Conservation (phyloP, 2,329 filamentous ascomycete genomes). For the Fusarium nygamai region DNA sequence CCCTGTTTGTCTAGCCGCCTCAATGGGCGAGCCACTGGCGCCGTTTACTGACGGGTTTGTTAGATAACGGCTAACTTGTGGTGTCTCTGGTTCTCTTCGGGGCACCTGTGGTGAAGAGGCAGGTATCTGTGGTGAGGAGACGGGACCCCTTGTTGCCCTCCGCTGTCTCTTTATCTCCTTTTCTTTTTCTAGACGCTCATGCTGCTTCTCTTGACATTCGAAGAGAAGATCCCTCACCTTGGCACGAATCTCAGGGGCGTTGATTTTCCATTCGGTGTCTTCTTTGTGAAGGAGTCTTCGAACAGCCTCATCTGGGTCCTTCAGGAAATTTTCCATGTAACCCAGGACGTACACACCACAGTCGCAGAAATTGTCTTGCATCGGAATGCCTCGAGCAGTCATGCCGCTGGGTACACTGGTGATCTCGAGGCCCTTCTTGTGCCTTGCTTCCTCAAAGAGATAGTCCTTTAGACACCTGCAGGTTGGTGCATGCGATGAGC, state of each 20-base stretch:
- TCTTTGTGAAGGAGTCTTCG: slow-evolving; percentile 72
- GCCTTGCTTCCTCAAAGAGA: slow-evolving; percentile 75
- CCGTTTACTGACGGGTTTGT: slow-evolving; percentile 14
- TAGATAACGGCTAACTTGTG: slow-evolving; percentile 1
- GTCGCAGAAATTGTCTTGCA: slow-evolving; percentile 86
- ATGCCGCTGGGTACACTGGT: slow-evolving; percentile 57
- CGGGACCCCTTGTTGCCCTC: slow-evolving; percentile 43
- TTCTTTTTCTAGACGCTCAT: slow-evolving; percentile 52
- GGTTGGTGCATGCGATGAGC: slow-evolving; percentile 69
- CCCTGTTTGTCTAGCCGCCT: slow-evolving; percentile 1
- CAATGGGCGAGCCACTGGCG: background rate
- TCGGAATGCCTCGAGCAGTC: slow-evolving; percentile 79
- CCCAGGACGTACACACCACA: slow-evolving; percentile 89
- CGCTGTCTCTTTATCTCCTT: slow-evolving; percentile 48
- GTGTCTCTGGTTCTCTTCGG: slow-evolving; percentile 15
- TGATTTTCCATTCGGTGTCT: slow-evolving; percentile 61
- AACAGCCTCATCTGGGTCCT: slow-evolving; percentile 76
- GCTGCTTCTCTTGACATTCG: slow-evolving; percentile 67
- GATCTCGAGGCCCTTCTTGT: slow-evolving; percentile 62
- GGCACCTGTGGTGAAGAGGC: slow-evolving; percentile 30
- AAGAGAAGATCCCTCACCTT: slow-evolving; percentile 75
- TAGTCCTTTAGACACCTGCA: slow-evolving; percentile 79
- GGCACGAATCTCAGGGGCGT: slow-evolving; percentile 67
- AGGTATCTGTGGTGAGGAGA: slow-evolving; percentile 25
- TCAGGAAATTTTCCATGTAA: slow-evolving; percentile 85